These are phyloP conservation scores for Thermochaetoides dissita DNA, from an alignment of 2,329 filamentous ascomycete genomes.

Conservation along the genomic window DNA sequence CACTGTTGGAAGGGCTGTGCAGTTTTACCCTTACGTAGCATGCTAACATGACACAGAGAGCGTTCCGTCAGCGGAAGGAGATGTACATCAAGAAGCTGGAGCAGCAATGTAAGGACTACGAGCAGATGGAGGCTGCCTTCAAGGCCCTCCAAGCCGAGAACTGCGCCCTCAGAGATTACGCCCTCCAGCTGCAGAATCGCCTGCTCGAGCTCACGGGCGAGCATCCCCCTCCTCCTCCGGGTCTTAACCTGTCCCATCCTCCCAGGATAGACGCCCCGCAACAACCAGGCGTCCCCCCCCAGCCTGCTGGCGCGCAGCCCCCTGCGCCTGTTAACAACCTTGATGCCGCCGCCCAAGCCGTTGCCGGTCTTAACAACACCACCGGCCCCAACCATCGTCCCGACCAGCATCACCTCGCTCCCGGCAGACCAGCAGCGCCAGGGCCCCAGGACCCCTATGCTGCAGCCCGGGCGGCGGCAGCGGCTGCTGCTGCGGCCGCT, in stretches of 20 bases:
- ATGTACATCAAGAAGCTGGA: slow-evolving; percentile 97
- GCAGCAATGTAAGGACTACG: slow-evolving; percentile 74
- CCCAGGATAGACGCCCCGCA: slow-evolving; percentile 4
- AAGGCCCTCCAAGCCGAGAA: slow-evolving; percentile 81
- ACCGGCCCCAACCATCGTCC: background rate
- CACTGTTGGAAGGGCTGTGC: too few relatives aligned
- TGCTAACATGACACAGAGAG: slow-evolving; percentile 46
- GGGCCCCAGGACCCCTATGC: slow-evolving; percentile 6
- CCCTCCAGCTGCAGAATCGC: slow-evolving; percentile 76
- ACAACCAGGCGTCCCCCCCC: slow-evolving; percentile 16
- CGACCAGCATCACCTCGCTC: slow-evolving; percentile 8
- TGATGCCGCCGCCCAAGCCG: slow-evolving; percentile 36
- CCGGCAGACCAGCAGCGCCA: background rate
- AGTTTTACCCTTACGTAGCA: slow-evolving; percentile 1
- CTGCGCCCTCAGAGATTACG: slow-evolving; percentile 80
- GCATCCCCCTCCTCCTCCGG: slow-evolving; percentile 68
- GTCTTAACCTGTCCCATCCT: slow-evolving; percentile 54
- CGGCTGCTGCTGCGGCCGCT: slow-evolving; percentile 20
- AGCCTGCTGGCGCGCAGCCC: slow-evolving; percentile 1
- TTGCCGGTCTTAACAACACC: slow-evolving; percentile 19
- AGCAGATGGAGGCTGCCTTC: slow-evolving; percentile 59
- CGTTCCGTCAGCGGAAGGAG: slow-evolving; percentile 94
- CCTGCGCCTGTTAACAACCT: slow-evolving; percentile 23
- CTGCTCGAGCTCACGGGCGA: slow-evolving; percentile 74
- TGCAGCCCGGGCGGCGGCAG: background rate